These are phyloP conservation scores for Tephrocybe sp. DNA, from an alignment of 768 basidiomycete genomes.

Conservation along the genomic window DNA sequence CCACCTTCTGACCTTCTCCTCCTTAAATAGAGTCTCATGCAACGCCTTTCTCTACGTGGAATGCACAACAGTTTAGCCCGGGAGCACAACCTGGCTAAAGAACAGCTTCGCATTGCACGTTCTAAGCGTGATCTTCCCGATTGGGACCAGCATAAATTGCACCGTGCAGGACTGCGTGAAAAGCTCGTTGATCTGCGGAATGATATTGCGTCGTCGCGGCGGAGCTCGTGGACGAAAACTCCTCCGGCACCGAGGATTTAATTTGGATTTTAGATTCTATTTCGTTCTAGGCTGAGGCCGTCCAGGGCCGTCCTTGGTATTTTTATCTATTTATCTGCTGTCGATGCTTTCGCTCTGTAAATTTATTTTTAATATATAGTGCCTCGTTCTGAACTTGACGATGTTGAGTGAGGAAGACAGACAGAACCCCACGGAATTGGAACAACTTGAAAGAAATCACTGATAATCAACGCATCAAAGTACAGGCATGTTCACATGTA, in stretches of 20 bases:
- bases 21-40: constrained; percentile 19
- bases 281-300: too few relatives aligned
- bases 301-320: too few relatives aligned
- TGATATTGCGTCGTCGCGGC: constrained; percentile 6
- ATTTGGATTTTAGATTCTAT: not conserved
- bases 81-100: constrained; percentile 28
- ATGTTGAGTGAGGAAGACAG: too few relatives aligned
- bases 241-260: not conserved
- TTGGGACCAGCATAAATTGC: constrained; percentile 33
- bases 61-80: constrained; percentile 28
- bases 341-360: not conserved
- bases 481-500: too few relatives aligned
- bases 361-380: not conserved
- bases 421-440: too few relatives aligned
- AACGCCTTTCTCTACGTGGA: constrained; percentile 31
- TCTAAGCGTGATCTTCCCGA: constrained; percentile 26
- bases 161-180: constrained; percentile 29
- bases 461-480: too few relatives aligned
- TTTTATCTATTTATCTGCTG: not conserved
- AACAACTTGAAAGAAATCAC: too few relatives aligned
- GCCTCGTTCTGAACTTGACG: not conserved
- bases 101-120: constrained; percentile 21
- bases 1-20: not conserved
- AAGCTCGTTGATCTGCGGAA: constrained; percentile 23
- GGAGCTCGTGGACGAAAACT: constrained; percentile 9